Conservation (phyloP, 305 asterid species). For the Fraxinus latifolia region DNA sequence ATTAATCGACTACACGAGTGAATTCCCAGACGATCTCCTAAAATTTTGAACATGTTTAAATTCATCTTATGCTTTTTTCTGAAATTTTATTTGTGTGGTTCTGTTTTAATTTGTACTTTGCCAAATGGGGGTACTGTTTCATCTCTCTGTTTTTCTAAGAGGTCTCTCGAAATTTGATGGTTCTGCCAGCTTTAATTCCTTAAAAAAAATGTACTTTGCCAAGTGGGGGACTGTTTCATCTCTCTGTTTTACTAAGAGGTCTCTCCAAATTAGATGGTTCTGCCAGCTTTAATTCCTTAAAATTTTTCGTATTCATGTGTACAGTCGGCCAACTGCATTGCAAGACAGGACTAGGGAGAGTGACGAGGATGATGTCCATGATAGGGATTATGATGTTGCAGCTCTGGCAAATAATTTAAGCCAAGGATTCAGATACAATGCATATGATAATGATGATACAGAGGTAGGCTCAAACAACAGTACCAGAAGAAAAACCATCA, state of each 20-base stretch:
- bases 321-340: conserved; percentile 93
- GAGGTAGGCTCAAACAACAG: conserved; percentile 53
- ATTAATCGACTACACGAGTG: conserved; percentile 10
- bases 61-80: not conserved
- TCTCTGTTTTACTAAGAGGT: not conserved
- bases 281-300: conserved; percentile 12
- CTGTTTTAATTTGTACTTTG: not conserved
- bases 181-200: conserved; percentile 16
- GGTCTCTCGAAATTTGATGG: not conserved
- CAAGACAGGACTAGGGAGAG: conserved; percentile 90
- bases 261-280: conserved; percentile 8
- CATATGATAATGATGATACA: conserved; percentile 79
- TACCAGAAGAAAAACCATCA: not conserved
- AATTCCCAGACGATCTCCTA: not conserved
- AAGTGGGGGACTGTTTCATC: not conserved
- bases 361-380: conserved; percentile 90
- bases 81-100: not conserved
- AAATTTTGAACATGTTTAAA: not conserved
- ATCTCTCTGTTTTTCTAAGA: not conserved
- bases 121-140: not conserved
- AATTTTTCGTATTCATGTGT: conserved; percentile 22
- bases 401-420: conserved; percentile 90
- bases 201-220: not conserved
- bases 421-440: conserved; percentile 87
- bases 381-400: conserved; percentile 93